Percentiles rank a stretch among this genome's conserved stretches.
Conservation (phyloP, 2,329 filamentous ascomycete genomes). For the Pseudogymnoascus sp. region DNA sequence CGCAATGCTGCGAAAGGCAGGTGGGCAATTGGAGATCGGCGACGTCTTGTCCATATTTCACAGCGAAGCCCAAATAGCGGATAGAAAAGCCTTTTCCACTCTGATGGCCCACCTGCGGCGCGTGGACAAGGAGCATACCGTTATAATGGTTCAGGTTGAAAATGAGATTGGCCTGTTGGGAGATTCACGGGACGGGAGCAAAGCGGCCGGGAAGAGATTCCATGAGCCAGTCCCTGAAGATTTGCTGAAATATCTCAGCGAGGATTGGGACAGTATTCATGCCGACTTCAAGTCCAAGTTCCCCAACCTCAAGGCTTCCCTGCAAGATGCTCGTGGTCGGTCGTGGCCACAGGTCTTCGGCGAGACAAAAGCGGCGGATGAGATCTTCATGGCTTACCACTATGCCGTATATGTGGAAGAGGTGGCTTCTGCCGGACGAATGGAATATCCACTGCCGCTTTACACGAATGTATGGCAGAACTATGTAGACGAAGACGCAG, state of each 20-base stretch:
- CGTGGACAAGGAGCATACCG: conserved; percentile 35
- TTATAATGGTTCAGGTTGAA: background rate
- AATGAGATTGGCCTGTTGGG: background rate
- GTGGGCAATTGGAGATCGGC: conserved; percentile 22
- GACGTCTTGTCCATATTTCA: conserved; percentile 34
- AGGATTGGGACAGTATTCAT: background rate
- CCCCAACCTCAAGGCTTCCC: background rate
- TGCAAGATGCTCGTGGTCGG: background rate
- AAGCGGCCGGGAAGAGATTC: background rate
- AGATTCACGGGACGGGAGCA: background rate
- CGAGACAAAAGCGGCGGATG: conserved; percentile 31
- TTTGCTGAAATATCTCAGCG: background rate
- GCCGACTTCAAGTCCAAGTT: background rate
- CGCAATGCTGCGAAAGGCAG: background rate
- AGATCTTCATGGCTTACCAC: conserved; percentile 43
- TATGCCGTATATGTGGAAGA: conserved; percentile 35
- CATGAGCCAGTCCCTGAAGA: background rate
- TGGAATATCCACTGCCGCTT: conserved; percentile 35
- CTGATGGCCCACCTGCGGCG: conserved; percentile 27
- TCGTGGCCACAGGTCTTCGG: conserved; percentile 37
- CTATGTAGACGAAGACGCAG: conserved; percentile 29
- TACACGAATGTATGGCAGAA: conserved; percentile 43
- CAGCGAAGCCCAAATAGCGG: conserved; percentile 23
- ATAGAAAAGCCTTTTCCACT: background rate
- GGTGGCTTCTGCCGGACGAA: conserved; percentile 36